These are phyloP conservation scores for Lathyrus oleraceus DNA, from an alignment of 306 rosid species.

Conservation along the genomic window DNA sequence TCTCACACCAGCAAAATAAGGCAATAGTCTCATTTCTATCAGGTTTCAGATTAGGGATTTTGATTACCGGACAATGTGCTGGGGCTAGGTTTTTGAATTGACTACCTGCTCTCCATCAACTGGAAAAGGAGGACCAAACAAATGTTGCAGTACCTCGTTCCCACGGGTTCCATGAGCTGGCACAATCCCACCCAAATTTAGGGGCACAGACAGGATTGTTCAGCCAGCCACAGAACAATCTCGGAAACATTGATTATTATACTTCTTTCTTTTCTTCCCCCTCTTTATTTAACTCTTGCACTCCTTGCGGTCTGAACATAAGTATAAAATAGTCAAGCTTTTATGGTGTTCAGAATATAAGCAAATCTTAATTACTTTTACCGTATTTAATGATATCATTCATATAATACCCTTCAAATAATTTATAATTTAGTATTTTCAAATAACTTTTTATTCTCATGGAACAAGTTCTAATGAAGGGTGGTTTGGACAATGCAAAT, in stretches of 20 bases:
- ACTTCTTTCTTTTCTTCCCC: not conserved
- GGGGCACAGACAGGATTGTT: not conserved
- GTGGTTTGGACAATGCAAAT: not conserved
- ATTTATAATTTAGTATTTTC: not conserved
- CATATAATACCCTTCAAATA: not conserved
- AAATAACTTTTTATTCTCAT: not conserved
- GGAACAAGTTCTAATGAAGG: not conserved
- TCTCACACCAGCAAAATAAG: slow-evolving; percentile 2
- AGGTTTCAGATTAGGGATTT: slow-evolving; percentile 7
- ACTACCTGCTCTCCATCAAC: slow-evolving; percentile 1
- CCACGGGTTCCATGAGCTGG: not conserved
- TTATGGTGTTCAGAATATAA: not conserved
- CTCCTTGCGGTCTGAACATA: not conserved
- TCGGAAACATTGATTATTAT: slow-evolving; percentile 1
- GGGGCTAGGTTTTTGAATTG: not conserved
- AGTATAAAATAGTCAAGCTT: not conserved
- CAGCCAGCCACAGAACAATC: not conserved
- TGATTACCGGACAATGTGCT: not conserved
- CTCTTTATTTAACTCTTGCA: not conserved
- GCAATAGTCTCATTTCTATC: not conserved
- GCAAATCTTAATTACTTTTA: no score
- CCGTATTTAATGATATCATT: no score
- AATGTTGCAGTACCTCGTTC: not conserved
- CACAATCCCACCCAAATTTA: slow-evolving; percentile 4
- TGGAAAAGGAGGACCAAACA: slow-evolving; percentile 1